phyloP scores from a whole-genome alignment of 352 stramenopile species.

The Globisporangium nagaii region DNA sequence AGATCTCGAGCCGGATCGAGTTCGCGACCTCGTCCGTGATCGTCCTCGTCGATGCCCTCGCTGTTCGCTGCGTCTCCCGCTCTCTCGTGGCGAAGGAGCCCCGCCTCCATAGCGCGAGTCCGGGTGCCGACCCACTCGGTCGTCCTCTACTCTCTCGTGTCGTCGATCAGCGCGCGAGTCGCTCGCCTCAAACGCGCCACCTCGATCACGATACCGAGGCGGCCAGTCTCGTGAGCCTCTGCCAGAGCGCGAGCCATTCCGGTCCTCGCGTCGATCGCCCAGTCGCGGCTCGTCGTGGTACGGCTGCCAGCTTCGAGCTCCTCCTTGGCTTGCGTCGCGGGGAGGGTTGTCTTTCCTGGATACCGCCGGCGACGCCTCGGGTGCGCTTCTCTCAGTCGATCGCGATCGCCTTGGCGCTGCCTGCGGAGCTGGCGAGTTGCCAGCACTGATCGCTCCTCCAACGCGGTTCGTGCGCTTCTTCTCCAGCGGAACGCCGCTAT shows the following conservation, averaged over 20 bases:
- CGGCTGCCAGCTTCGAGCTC: conserved; percentile 2
- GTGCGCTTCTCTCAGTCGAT: conserved; percentile 25
- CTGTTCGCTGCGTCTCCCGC: neutral
- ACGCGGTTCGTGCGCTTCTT: conserved; percentile 30
- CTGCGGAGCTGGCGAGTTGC: conserved; percentile 15
- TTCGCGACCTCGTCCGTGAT: too few species aligned
- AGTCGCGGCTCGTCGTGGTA: conserved; percentile 4
- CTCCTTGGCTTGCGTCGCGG: neutral
- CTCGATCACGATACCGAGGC: neutral
- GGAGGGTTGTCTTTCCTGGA: neutral
- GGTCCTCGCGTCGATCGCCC: neutral
- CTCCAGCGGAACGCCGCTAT: conserved; percentile 30
- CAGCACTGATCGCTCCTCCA: conserved; percentile 23
- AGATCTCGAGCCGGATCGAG: conserved; percentile 4
- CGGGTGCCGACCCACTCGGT: neutral
- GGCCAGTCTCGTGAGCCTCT: conserved; percentile 6
- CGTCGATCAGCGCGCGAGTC: neutral
- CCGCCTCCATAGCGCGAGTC: conserved; percentile 5
- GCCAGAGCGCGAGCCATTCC: neutral
- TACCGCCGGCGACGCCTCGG: conserved; percentile 3
- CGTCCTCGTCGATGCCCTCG: neutral
- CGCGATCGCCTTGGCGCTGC: conserved; percentile 17
- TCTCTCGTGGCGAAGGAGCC: too few species aligned
- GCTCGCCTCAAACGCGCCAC: neutral
- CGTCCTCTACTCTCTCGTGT: neutral